Base-by-base conservation (phyloP, 805 yeast species). In the Candida bentonensis region DNA sequence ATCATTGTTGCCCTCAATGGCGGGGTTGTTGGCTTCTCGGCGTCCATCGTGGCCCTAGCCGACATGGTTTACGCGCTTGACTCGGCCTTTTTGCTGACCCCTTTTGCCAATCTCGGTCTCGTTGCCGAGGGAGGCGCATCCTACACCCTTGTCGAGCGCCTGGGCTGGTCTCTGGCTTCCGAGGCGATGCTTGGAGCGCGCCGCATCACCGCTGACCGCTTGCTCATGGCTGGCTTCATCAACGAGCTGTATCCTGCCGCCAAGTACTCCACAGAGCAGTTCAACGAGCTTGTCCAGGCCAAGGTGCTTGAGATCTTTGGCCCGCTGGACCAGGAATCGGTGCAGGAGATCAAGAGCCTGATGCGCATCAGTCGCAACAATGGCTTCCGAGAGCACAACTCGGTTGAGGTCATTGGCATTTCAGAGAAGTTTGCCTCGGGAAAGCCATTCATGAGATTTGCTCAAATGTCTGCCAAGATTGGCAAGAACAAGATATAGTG, bases 101-200 rank as follows among this genome's bases (percentile, higher is more conserved):
- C 96, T 3, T 86, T 86, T 62, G 76, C 87, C 39, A 81, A 79
- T 56, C 70, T 86, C 52, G 94, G 95, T 2, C 71, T 86, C 52
- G 87, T 82, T 2, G 76, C 82, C 48, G 96, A 86, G 60, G 94
- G 95, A 45, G 83, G 78, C 3, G 65, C 85, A 1, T 74, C 85
- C 15, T 72, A 77, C 4, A 74, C 89, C 2, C 67, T 86, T 44
- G 77, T 82, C 21, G 59, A 68, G 52, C 72, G 94, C 54, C 65
- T 86, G 47, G 95, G 95, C 1, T 66, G 77, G 64, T 76, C 84
- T 48, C 72, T 69, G 49, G 78, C 92, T 15, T 70, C 78, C 44
- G 88, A 85, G 61, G 84, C 85, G 2, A 64, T 86, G 39, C 65
- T 85, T 49, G 70, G 82, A 42, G 76, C 84, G 2, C 74, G 73